Conservation (phyloP, 805 yeast species). For the Wickerhamiella bombiphila region DNA sequence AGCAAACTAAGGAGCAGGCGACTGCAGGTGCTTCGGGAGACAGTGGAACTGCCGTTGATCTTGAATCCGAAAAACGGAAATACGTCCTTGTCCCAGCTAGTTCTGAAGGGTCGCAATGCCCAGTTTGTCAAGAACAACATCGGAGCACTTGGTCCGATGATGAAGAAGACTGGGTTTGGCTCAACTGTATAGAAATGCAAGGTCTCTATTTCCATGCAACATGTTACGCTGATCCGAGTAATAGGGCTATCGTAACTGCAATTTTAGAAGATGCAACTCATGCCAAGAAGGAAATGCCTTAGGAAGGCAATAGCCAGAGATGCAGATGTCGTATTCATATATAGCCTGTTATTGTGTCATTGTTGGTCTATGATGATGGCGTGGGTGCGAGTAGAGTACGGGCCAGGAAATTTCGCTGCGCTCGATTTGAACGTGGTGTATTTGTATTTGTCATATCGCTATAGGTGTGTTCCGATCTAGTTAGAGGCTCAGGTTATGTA, state of each 20-base stretch:
- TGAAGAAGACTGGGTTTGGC: slow-evolving; percentile 73
- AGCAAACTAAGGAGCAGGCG: slow-evolving; percentile 25
- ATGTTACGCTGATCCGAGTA: slow-evolving; percentile 53
- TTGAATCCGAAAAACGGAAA: slow-evolving; percentile 21
- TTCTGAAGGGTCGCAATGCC: slow-evolving; percentile 45
- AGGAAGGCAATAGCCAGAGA: background rate
- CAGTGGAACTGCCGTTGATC: slow-evolving; percentile 17
- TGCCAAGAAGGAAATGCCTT: background rate
- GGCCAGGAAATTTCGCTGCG: background rate
- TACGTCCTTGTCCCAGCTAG: slow-evolving; percentile 57
- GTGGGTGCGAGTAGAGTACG: background rate
- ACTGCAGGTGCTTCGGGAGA: slow-evolving; percentile 10
- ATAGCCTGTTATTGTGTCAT: background rate
- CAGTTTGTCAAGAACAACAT: slow-evolving; percentile 54
- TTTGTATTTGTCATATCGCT: background rate
- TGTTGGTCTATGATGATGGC: background rate
- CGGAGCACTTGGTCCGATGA: slow-evolving; percentile 58
- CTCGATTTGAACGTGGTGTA: background rate
- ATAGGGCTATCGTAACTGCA: slow-evolving; percentile 12
- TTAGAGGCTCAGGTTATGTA: too few species aligned
- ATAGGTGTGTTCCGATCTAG: too few species aligned
- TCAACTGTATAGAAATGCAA: slow-evolving; percentile 40
- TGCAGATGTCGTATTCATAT: background rate
- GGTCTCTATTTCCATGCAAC: slow-evolving; percentile 46
- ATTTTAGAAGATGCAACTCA: slow-evolving; percentile 3